Base-by-base conservation (phyloP, 2,329 filamentous ascomycete species). In the Fusarium musae region DNA sequence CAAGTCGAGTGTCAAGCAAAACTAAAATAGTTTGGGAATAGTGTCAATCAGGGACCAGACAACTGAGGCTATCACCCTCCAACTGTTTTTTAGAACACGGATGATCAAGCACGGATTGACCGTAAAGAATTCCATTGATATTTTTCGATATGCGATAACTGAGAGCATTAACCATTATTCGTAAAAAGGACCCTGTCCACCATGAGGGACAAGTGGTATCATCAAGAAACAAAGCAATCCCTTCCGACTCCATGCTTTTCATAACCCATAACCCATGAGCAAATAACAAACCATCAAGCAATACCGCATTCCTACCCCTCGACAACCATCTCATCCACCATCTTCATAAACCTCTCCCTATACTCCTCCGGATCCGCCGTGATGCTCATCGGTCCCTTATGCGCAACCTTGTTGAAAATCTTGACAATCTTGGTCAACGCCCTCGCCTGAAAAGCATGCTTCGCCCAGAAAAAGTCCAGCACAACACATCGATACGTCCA, bases 391-490 rank as follows among this genome's bases (percentile, higher is more conserved):
- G 89, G 91, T 0, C 92, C 92, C 74, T 92, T 87, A 6, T 86
- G 83, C 37, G 88, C 89, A 34, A 93, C 83, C 19, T 86, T 70
- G 75, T 93, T 93, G 75, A 91, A 93, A 0, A 86, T 82, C 54
- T 87, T 87, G 66, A 94, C 88, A 40, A 93, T 80, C 0, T 87
- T 86, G 0, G 92, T 93, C 87, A 94, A 88, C 2, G 88, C 84
- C 79, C 87, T 88, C 2, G 93, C 89, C 60, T 89, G 91, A 1
- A 91, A 75, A 73, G 91, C 92, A 80, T 93, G 91, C 80, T 92
- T 93, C 1, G 91, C 89, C 92, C 92, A 94, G 83, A 94, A 93
- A 82, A 95, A 94, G 80, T 94, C 93, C 39, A 94, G 83, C 19
- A 94, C 81, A 1, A 91, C 87, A 7, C 88, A 90, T 6, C 92